Evolutionary conservation across 1,139 yeast species (phyloP), one percentile per base, ranked within the genome.

Genomic region (Pichia sp.): DNA sequence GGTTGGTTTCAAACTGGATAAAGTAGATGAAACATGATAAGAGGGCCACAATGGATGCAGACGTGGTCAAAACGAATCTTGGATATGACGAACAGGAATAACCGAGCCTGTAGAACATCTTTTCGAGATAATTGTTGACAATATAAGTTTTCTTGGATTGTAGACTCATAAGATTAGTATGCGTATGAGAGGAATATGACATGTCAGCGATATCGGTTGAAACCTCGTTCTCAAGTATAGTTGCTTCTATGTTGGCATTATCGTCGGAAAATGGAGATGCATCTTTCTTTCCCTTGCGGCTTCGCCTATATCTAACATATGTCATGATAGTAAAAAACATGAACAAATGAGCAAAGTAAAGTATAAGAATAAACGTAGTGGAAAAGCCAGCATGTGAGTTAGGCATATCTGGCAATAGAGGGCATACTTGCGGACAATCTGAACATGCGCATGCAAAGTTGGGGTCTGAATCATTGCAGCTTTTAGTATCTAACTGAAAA

Each of bases 371-470:
- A 0, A 1, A 83, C 87, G 3, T 84, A 67, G 16, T 56, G 62
- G 56, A 95, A 84, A 7, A 14, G 11, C 11, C 16, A 29, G 40
- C 43, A 1, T 56, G 48, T 2, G 55, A 47, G 21, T 60, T 56
- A 1, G 63, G 54, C 19, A 53, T 19, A 10, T 74, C 66, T 0
- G 77, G 74, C 22, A 88, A 64, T 1, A 48, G 53, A 0, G 97
- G 97, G 53, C 98, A 91, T 1, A 88, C 71, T 6, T 58, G 63
- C 1, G 82, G 74, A 56, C 98, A 91, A 59, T 91, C 98, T 0
- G 95, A 72, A 53, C 98, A 91, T 0, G 97, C 85, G 60, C 98
- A 87, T 46, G 72, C 71, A 53, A 71, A 88, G 3, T 50, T 47
- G 12, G 62, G 60, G 30, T 73, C 77, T 2, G 62, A 55, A 47